phyloP scores from a whole-genome alignment of 1,284 basidiomycete genomes.

The Schizophyllum amplum region DNA sequence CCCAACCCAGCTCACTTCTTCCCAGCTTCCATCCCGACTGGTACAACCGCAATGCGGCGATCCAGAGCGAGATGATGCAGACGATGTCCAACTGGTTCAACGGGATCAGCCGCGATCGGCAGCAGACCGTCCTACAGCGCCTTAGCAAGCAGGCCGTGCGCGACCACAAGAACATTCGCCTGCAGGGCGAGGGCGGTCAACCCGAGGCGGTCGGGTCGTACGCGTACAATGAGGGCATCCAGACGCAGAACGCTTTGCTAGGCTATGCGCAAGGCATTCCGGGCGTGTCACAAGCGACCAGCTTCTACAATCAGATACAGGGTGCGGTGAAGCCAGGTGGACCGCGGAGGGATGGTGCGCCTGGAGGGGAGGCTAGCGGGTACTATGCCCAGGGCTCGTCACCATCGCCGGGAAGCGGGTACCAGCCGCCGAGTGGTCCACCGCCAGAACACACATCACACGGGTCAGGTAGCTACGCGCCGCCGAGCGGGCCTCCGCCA shows the following conservation, averaged over 20 bases:
- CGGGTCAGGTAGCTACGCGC: neutral
- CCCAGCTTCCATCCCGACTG: constrained; percentile 82
- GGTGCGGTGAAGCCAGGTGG: constrained; percentile 17
- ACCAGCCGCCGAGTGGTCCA: neutral
- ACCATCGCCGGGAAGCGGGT: neutral
- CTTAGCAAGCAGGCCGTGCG: constrained; percentile 62
- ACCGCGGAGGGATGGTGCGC: constrained; percentile 17
- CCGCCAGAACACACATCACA: neutral
- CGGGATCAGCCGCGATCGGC: constrained; percentile 37
- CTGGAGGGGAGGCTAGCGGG: constrained; percentile 12
- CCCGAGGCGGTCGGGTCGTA: constrained; percentile 35
- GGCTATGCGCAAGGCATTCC: constrained; percentile 44
- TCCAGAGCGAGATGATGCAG: constrained; percentile 76
- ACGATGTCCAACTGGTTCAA: constrained; percentile 57
- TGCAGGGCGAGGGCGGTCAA: constrained; percentile 43
- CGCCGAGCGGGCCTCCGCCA: constrained; percentile 1
- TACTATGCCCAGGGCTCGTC: neutral
- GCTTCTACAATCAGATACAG: constrained; percentile 13
- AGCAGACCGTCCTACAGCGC: constrained; percentile 49
- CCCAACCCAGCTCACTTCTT: neutral
- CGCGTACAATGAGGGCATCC: constrained; percentile 37
- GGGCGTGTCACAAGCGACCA: constrained; percentile 37
- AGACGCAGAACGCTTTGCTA: constrained; percentile 37
- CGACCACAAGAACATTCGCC: constrained; percentile 66
- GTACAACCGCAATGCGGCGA: constrained; percentile 54